Evolutionary conservation across 352 stramenopile species (phyloP).

Genomic region (Phytopythium delawarense): DNA sequence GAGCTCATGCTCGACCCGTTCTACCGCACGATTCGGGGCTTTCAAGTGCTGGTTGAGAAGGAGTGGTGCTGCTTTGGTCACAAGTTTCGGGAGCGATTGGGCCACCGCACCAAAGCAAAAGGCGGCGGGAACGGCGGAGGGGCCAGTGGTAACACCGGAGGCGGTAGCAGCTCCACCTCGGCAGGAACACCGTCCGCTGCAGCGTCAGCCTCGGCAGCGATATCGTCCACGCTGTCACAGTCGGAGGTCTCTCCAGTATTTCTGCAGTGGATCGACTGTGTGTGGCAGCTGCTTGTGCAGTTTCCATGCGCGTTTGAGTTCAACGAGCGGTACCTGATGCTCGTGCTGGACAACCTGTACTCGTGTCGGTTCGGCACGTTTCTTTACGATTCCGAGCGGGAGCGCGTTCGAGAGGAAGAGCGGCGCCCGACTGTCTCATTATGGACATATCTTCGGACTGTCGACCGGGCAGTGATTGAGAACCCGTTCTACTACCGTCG

Average conservation of each 20-base stretch:
- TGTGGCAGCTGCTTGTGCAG: slow-evolving; percentile 74
- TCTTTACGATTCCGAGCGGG: slow-evolving; percentile 93
- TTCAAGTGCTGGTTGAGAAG: slow-evolving; percentile 86
- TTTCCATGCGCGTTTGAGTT: slow-evolving; percentile 85
- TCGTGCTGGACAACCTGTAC: slow-evolving; percentile 81
- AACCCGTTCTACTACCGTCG: slow-evolving; percentile 75
- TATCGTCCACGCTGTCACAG: slow-evolving; percentile 28
- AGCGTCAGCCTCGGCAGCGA: background rate
- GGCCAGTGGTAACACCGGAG: slow-evolving; percentile 7
- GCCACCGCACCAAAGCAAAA: slow-evolving; percentile 18
- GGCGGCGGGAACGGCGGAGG: slow-evolving; percentile 1
- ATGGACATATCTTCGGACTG: slow-evolving; percentile 69
- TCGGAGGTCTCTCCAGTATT: slow-evolving; percentile 98
- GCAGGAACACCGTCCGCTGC: background rate
- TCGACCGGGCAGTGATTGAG: slow-evolving; percentile 53
- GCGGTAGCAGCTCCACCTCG: slow-evolving; percentile 21
- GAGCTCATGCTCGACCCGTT: slow-evolving; percentile 89
- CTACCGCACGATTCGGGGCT: slow-evolving; percentile 86
- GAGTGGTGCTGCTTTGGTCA: slow-evolving; percentile 89
- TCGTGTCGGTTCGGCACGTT: slow-evolving; percentile 91
- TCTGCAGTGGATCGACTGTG: slow-evolving; percentile 88
- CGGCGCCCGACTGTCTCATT: slow-evolving; percentile 58
- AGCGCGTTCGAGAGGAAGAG: slow-evolving; percentile 49
- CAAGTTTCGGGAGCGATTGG: slow-evolving; percentile 80
- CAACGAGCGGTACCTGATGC: slow-evolving; percentile 77